Conservation (phyloP, 305 asterid genomes). For the Withania somnifera region DNA sequence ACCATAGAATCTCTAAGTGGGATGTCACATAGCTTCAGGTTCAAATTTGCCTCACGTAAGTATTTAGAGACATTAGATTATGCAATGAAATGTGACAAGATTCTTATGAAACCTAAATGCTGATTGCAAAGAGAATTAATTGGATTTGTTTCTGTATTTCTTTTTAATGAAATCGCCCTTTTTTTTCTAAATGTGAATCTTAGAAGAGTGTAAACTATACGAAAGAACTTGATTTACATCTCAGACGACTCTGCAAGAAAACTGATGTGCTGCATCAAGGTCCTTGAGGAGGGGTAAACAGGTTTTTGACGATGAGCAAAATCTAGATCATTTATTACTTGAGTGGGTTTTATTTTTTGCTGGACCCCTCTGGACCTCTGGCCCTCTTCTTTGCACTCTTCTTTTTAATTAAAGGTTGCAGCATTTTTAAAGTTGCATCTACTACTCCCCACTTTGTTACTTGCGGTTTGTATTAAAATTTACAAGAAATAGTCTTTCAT, state of each 20-base stretch:
- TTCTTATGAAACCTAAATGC: neutral
- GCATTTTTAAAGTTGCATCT: neutral
- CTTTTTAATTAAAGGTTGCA: neutral
- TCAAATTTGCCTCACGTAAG: neutral
- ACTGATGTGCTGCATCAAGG: too few relatives aligned
- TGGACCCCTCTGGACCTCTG: neutral
- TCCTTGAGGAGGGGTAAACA: neutral
- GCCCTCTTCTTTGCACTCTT: neutral
- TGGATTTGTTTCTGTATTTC: neutral
- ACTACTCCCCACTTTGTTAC: neutral
- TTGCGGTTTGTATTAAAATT: neutral
- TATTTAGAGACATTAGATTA: neutral
- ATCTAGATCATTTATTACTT: neutral
- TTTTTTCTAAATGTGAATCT: too few relatives aligned
- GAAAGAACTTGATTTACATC: too few relatives aligned
- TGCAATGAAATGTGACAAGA: neutral
- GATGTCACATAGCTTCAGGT: neutral
- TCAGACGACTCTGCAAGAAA: too few relatives aligned
- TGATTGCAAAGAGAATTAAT: neutral
- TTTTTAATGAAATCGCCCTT: neutral
- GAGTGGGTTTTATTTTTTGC: neutral
- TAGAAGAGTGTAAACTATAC: too few relatives aligned
- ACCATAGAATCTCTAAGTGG: neutral
- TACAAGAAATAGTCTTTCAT: neutral
- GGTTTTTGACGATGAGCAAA: neutral